A percentile compares a stretch with the other conserved stretches of the same genome.
These are phyloP conservation scores for Saccharomycopsis guyanensis DNA, from an alignment of 805 yeast species.

Conservation along the genomic window DNA sequence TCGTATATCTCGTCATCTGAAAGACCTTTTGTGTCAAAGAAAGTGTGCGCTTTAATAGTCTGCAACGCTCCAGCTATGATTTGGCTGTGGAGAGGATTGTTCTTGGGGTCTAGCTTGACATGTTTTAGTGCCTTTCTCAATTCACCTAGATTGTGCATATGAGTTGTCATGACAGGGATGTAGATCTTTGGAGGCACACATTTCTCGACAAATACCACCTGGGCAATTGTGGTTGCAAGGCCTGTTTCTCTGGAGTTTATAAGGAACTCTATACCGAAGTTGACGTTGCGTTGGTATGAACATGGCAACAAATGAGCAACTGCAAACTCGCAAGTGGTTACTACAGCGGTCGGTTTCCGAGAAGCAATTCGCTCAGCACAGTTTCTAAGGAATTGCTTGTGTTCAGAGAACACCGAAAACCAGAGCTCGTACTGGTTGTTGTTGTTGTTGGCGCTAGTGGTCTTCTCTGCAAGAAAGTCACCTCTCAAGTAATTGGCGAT, in stretches of 20 bases:
- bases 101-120: neutral
- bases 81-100: neutral
- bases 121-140: too few species aligned
- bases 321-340: slow-evolving; percentile 1
- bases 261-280: neutral
- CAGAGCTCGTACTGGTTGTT: neutral
- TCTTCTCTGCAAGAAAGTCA: slow-evolving; percentile 2
- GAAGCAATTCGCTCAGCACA: neutral
- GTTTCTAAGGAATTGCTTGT: slow-evolving; percentile 6
- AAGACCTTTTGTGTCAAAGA: neutral
- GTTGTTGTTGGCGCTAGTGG: neutral
- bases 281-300: neutral
- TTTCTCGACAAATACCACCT: too few species aligned
- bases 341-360: neutral
- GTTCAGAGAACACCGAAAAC: slow-evolving; percentile 1
- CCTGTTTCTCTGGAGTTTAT: too few species aligned
- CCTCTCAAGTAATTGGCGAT: slow-evolving; percentile 7
- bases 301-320: neutral
- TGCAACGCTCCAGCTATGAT: neutral
- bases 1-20: neutral
- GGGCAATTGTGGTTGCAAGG: too few species aligned
- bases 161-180: neutral
- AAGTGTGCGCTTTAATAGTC: neutral
- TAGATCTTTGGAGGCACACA: neutral
- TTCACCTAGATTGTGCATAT: too few species aligned